Evolutionary conservation across 805 yeast genomes (phyloP).

Genomic region (Monosporozyma siamensis): DNA sequence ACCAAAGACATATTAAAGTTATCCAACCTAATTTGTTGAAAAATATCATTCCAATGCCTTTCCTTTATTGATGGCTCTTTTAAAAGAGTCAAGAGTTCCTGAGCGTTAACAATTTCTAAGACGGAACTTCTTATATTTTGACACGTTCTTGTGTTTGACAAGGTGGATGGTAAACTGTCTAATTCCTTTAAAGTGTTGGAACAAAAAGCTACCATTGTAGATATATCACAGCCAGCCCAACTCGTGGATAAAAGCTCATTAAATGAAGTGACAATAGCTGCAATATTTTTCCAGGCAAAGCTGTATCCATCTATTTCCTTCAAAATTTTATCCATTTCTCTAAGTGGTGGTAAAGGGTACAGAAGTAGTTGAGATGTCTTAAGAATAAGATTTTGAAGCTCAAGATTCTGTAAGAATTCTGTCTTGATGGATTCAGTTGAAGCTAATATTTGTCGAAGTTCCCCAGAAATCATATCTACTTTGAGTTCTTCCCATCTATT

Average conservation of each 20-base stretch:
- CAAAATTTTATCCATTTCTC: not conserved
- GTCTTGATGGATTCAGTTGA: not conserved
- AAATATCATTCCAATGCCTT: conserved; percentile 58
- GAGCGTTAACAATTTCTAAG: not conserved
- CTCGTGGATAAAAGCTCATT: not conserved
- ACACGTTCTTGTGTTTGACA: not conserved
- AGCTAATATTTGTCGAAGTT: too few species aligned
- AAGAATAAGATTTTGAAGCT: not conserved
- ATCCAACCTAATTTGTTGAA: conserved; percentile 25
- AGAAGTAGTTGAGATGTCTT: not conserved
- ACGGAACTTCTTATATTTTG: not conserved
- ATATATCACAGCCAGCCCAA: not conserved
- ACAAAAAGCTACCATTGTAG: not conserved
- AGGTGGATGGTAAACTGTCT: too few species aligned
- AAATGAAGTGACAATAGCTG: not conserved
- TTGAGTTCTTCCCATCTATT: not conserved
- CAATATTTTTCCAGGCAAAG: not conserved
- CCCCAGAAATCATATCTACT: not conserved
- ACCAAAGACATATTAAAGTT: conserved; percentile 15
- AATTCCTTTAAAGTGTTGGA: too few species aligned
- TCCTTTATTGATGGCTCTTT: conserved; percentile 48
- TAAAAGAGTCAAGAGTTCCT: conserved; percentile 19
- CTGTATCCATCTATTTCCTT: not conserved
- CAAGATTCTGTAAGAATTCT: not conserved
- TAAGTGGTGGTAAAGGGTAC: not conserved